phyloP scores from a whole-genome alignment of 352 stramenopile species.

The Phytophthora nicotianae region DNA sequence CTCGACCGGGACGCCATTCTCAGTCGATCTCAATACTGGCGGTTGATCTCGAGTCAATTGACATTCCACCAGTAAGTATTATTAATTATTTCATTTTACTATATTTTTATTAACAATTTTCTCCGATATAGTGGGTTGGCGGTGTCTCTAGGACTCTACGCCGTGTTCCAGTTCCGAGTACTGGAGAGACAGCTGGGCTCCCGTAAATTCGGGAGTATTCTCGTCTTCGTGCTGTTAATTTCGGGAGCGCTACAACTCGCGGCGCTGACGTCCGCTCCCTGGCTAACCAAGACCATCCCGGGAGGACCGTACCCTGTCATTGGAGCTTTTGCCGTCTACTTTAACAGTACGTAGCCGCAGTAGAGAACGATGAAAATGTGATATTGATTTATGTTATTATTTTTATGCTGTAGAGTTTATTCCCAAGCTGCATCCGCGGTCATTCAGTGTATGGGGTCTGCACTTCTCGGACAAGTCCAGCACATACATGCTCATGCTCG shows the following conservation, averaged over 20 bases:
- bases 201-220: slow-evolving; percentile 82
- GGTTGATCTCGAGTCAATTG: slow-evolving; percentile 69
- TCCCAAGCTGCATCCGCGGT: slow-evolving; percentile 71
- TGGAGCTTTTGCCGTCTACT: slow-evolving; percentile 77
- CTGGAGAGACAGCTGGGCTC: slow-evolving; percentile 86
- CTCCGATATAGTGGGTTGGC: slow-evolving; percentile 61
- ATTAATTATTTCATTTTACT: slow-evolving; percentile 8
- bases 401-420: slow-evolving; percentile 57
- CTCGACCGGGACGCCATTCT: slow-evolving; percentile 67
- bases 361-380: background rate
- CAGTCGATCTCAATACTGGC: slow-evolving; percentile 68
- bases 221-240: slow-evolving; percentile 68
- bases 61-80: slow-evolving; percentile 73
- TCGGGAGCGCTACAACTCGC: slow-evolving; percentile 53
- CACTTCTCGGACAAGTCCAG: slow-evolving; percentile 84
- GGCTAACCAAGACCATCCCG: slow-evolving; percentile 48
- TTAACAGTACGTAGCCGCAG: slow-evolving; percentile 58
- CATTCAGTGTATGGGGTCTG: slow-evolving; percentile 46
- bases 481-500: slow-evolving; percentile 55
- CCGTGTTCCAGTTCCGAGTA: slow-evolving; percentile 87
- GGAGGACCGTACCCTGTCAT: slow-evolving; percentile 75
- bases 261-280: slow-evolving; percentile 47
- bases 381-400: slow-evolving; percentile 2
- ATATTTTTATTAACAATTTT: slow-evolving; percentile 14
- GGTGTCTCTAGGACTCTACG: slow-evolving; percentile 80